Percentiles rank a stretch among this genome's conserved stretches.
These are phyloP conservation scores for Zelopaecilomyces penicillatus DNA, from an alignment of 2,329 filamentous ascomycete genomes.

Conservation along the genomic window DNA sequence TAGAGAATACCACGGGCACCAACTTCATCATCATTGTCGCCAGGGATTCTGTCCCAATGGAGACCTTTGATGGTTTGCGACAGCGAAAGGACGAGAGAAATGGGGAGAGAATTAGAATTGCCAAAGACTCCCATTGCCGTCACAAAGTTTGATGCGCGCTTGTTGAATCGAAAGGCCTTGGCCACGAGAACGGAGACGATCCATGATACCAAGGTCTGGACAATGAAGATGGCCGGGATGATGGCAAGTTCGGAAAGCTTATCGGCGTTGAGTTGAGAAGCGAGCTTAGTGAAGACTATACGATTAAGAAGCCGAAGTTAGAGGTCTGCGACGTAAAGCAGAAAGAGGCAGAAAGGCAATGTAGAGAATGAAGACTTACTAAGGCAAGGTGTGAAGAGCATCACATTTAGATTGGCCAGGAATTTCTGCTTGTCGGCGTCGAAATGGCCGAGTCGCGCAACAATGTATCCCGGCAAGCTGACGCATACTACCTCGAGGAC, in stretches of 20 bases:
- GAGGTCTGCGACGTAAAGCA: background rate
- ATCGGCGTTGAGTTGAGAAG: slow-evolving; percentile 84
- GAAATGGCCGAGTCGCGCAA: slow-evolving; percentile 85
- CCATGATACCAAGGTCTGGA: slow-evolving; percentile 85
- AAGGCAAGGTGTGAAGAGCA: slow-evolving; percentile 92
- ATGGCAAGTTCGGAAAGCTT: slow-evolving; percentile 85
- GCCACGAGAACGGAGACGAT: slow-evolving; percentile 62
- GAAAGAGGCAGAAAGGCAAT: background rate
- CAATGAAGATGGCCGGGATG: slow-evolving; percentile 87
- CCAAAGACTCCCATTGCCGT: slow-evolving; percentile 96
- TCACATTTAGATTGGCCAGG: slow-evolving; percentile 90
- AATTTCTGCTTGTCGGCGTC: slow-evolving; percentile 96
- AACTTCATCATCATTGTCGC: slow-evolving; percentile 93
- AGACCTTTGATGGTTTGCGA: slow-evolving; percentile 86
- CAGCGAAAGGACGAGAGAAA: slow-evolving; percentile 88
- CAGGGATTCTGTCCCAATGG: slow-evolving; percentile 85
- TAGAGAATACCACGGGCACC: slow-evolving; percentile 91
- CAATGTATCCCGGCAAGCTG: slow-evolving; percentile 85
- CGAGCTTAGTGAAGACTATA: slow-evolving; percentile 90
- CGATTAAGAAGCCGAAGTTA: background rate
- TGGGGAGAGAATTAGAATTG: slow-evolving; percentile 95
- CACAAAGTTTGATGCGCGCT: slow-evolving; percentile 85
- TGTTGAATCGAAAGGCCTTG: slow-evolving; percentile 70
- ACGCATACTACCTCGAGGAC: slow-evolving; percentile 94
- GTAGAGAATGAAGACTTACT: slow-evolving; percentile 48